These are phyloP conservation scores for Leccinum uliginosum DNA, from an alignment of 768 basidiomycete species.

Conservation along the genomic window DNA sequence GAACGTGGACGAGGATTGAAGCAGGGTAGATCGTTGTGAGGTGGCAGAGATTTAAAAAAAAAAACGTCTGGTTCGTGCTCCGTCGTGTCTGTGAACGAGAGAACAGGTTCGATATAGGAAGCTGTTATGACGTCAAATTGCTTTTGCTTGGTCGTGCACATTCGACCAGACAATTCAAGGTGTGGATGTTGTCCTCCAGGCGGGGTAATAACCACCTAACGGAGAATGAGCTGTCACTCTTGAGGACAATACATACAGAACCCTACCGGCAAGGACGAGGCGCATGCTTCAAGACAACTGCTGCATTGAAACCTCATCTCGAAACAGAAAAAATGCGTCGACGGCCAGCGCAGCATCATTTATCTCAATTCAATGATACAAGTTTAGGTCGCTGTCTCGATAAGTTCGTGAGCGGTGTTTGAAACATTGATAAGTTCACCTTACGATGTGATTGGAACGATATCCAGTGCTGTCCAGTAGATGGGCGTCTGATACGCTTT, in stretches of 20 bases:
- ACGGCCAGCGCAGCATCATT: conserved; percentile 87
- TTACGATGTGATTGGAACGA: conserved; percentile 52
- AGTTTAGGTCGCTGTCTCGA: conserved; percentile 58
- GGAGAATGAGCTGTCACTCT: conserved; percentile 1
- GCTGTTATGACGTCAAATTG: conserved; percentile 58
- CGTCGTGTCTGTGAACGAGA: conserved; percentile 38
- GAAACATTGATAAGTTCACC: conserved; percentile 15
- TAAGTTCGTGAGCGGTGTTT: conserved; percentile 30
- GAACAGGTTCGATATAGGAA: conserved; percentile 37
- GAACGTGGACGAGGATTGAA: conserved; percentile 59
- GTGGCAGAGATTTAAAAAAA: conserved; percentile 91
- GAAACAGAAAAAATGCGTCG: conserved; percentile 63
- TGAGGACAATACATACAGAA: neutral
- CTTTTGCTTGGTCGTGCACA: conserved; percentile 47
- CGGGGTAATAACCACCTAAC: conserved; percentile 91
- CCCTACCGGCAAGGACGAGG: conserved; percentile 74
- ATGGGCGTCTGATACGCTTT: conserved; percentile 55
- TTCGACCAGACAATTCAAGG: conserved; percentile 59
- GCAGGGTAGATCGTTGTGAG: conserved; percentile 75
- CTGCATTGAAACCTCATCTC: conserved; percentile 22
- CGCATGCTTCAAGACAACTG: conserved; percentile 40
- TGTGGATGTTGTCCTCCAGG: conserved; percentile 76
- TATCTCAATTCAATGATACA: conserved; percentile 83
- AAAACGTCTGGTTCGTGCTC: conserved; percentile 57
- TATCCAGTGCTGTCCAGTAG: conserved; percentile 44